phyloP scores from a whole-genome alignment of 768 basidiomycete genomes.

The Phaffia australis region DNA sequence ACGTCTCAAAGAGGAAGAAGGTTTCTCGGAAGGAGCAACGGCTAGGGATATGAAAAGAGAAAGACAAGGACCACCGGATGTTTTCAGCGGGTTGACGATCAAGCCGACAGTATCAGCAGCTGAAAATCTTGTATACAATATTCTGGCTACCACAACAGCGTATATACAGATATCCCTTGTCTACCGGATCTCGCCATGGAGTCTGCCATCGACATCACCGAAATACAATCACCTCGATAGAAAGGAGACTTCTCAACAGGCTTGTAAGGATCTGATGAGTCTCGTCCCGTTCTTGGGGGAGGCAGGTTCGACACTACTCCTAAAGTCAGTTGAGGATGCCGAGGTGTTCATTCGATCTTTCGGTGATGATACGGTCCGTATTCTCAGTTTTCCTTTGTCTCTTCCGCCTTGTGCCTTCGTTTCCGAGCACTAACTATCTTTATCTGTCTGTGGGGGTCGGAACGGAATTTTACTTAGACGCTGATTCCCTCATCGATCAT shows the following conservation, averaged over 20 bases:
- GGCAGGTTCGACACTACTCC: conserved; percentile 9
- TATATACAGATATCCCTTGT: conserved; percentile 20
- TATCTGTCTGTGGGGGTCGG: neutral
- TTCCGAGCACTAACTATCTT: neutral
- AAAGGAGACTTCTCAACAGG: conserved; percentile 9
- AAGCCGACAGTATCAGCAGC: conserved; percentile 35
- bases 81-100: conserved; percentile 35
- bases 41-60: too few species aligned
- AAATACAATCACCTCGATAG: neutral
- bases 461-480: neutral
- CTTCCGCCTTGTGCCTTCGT: neutral
- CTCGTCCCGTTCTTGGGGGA: conserved; percentile 23
- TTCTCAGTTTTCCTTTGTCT: neutral
- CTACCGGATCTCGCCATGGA: conserved; percentile 12
- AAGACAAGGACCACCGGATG: neutral
- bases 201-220: neutral
- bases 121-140: conserved; percentile 52
- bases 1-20: conserved; percentile 41
- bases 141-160: conserved; percentile 47
- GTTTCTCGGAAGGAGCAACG: conserved; percentile 43
- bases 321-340: conserved; percentile 5
- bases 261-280: conserved; percentile 7
- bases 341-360: conserved; percentile 6
- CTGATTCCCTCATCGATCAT: neutral
- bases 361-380: conserved; percentile 1